Base-by-base conservation (phyloP, 1,284 basidiomycete species). In the Rhodotorula sp. region DNA sequence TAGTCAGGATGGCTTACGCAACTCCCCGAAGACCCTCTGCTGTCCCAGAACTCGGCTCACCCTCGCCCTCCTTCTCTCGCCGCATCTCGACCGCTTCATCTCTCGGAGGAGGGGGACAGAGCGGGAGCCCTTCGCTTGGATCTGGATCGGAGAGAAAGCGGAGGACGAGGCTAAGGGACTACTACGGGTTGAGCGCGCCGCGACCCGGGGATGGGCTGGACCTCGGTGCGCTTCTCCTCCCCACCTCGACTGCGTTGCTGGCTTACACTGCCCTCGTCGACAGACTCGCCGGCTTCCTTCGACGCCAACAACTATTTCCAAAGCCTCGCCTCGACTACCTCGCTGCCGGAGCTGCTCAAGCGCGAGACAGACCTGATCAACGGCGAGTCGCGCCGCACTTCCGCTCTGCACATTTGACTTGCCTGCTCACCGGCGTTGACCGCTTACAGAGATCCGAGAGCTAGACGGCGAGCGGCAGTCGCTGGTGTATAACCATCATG, bases 401-500 rank as follows among this genome's bases (percentile, higher is more conserved):
- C 53, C 64, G 34, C 32, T 58, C n/a, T 20, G 39, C 4, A 44
- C 11, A 6, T 44, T 10, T 17, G 13, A 15, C 7, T 44, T 44
- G 11, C 39, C 72, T 64, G 49, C 53, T 27, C 32, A 64, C 24
- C 49, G 39, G n/a, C n/a, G 29, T 0, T 59, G 36, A 11, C 52
- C 20, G 4, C 51, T 44, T 17, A 13, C 54, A 90, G 91, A 94
- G 80, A 94, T 95, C 69, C 85, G 90, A 54, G 87, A 94, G 74
- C 82, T 95, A 8, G 91, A 94, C 68, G 88, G 89, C 74, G 92
- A 94, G 78, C 84, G 91, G 44, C 93, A 95, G 79, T 90, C 90
- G 29, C 82, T 95, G 49, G 93, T 95, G 6, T 95, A 95, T 79
- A 94, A 95, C 75, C 92, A 95, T 77, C 92, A 95, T 77, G 92